Evolutionary conservation across 1,284 basidiomycete species (phyloP).

Genomic region (Omphalotus olearius): DNA sequence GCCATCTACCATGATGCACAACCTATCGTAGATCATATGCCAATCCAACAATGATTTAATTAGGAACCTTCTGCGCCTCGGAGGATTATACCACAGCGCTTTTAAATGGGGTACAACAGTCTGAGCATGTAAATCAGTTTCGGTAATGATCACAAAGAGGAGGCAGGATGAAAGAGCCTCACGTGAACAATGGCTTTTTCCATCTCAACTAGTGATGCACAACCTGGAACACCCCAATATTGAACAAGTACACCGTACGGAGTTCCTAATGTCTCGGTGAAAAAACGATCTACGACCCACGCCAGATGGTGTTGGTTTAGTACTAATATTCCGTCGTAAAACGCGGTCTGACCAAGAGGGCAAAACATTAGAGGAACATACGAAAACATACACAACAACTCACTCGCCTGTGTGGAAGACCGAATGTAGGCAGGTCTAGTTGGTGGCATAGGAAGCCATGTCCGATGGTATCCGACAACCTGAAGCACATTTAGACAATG

Average conservation of each 20-base stretch:
- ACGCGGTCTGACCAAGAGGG: constrained; percentile 40
- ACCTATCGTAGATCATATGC: constrained; percentile 53
- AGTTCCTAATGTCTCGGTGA: constrained; percentile 56
- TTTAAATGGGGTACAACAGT: constrained; percentile 52
- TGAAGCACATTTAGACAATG: constrained; percentile 20
- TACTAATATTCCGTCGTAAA: constrained; percentile 56
- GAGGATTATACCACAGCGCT: constrained; percentile 63
- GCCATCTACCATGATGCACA: constrained; percentile 33
- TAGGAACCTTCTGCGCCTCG: constrained; percentile 59
- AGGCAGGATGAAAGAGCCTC: not conserved
- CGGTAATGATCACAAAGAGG: not conserved
- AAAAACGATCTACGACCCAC: constrained; percentile 66
- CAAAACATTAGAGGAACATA: no score
- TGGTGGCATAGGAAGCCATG: constrained; percentile 39
- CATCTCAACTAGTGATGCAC: constrained; percentile 33
- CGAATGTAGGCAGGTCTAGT: constrained; percentile 52
- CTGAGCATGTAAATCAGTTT: constrained; percentile 30
- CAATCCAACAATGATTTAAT: constrained; percentile 60
- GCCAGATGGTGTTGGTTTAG: constrained; percentile 43
- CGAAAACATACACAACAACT: constrained; percentile 9
- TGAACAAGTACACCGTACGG: constrained; percentile 41
- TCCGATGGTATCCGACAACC: constrained; percentile 47
- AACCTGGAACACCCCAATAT: constrained; percentile 35
- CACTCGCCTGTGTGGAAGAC: constrained; percentile 50
- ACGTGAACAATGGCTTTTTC: constrained; percentile 56